These are phyloP conservation scores for Musa itinerans DNA, from an alignment of 176 grass and related monocot species.

Conservation along the genomic window DNA sequence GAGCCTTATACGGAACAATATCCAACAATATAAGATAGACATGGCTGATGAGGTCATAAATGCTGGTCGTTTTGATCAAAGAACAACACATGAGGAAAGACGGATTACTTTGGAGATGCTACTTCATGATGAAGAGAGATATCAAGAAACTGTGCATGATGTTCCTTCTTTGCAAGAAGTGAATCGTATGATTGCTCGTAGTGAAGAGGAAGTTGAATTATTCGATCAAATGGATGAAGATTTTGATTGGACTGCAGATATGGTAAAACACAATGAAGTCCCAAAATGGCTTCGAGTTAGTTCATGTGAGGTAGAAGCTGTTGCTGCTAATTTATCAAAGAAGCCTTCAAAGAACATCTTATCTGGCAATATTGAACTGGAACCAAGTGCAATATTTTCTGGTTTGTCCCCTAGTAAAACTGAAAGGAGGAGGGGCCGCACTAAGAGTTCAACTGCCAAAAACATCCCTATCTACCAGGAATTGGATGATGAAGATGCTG, in stretches of 20 bases:
- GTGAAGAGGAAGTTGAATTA: constrained; percentile 73
- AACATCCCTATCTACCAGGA: constrained; percentile 77
- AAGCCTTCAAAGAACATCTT: constrained; percentile 60
- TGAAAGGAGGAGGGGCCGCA: constrained; percentile 58
- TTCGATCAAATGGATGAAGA: constrained; percentile 99
- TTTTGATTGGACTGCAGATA: constrained; percentile 90
- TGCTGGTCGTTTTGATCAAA: constrained; percentile 99
- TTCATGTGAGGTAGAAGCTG: constrained; percentile 63
- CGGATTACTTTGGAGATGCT: constrained; percentile 88
- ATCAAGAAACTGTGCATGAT: constrained; percentile 93
- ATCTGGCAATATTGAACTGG: constrained; percentile 38
- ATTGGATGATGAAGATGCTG: constrained; percentile 74
- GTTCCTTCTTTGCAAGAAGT: constrained; percentile 96
- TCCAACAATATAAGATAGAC: constrained; percentile 99
- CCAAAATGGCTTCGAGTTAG: constrained; percentile 87
- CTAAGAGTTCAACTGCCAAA: constrained; percentile 27
- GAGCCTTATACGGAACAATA: constrained; percentile 95
- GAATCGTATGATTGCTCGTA: constrained; percentile 98
- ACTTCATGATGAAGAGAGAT: constrained; percentile 93
- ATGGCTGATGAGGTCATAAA: constrained; percentile 99
- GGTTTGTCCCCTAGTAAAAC: constrained; percentile 25
- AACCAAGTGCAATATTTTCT: constrained; percentile 24
- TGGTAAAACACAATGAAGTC: constrained; percentile 67
- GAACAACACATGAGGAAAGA: constrained; percentile 98
- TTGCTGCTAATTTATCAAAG: constrained; percentile 58